Evolutionary conservation across 2,329 filamentous ascomycete species (phyloP).

Genomic region (Colletotrichum spaethianum): DNA sequence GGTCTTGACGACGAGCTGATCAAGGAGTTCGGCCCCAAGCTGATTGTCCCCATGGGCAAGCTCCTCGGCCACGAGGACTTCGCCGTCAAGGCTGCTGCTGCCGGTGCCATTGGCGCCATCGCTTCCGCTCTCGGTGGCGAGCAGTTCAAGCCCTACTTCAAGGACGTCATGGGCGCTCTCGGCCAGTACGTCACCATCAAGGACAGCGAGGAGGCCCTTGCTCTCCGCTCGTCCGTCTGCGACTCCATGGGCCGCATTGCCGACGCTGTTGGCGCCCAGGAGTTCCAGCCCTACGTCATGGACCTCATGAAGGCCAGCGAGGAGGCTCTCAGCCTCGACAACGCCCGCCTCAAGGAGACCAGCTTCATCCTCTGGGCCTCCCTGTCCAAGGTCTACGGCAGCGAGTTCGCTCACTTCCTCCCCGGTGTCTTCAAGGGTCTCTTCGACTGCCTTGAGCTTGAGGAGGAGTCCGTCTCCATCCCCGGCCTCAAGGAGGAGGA

Average conservation of each 20-base stretch:
- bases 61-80: constrained; percentile 88
- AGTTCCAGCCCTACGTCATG: constrained; percentile 92
- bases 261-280: constrained; percentile 84
- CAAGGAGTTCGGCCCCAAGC: constrained; percentile 83
- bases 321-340: constrained; percentile 89
- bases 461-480: constrained; percentile 88
- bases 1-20: constrained; percentile 87
- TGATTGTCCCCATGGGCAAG: constrained; percentile 87
- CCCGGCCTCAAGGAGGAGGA: constrained; percentile 73
- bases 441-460: constrained; percentile 87
- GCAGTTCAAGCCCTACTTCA: constrained; percentile 92
- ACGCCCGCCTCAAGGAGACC: constrained; percentile 92
- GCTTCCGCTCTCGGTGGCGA: constrained; percentile 87
- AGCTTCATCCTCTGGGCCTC: constrained; percentile 98
- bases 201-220: constrained; percentile 89
- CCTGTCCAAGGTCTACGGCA: constrained; percentile 92
- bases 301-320: constrained; percentile 94
- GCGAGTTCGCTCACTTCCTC: constrained; percentile 85
- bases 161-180: constrained; percentile 90
- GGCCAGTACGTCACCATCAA: constrained; percentile 88
- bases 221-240: constrained; percentile 89
- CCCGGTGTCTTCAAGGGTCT: constrained; percentile 84
- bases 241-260: constrained; percentile 96
- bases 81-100: constrained; percentile 90
- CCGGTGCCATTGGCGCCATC: constrained; percentile 91